Evolutionary conservation across 2,329 filamentous ascomycete genomes (phyloP).

Genomic region (Aspergillus sojae): DNA sequence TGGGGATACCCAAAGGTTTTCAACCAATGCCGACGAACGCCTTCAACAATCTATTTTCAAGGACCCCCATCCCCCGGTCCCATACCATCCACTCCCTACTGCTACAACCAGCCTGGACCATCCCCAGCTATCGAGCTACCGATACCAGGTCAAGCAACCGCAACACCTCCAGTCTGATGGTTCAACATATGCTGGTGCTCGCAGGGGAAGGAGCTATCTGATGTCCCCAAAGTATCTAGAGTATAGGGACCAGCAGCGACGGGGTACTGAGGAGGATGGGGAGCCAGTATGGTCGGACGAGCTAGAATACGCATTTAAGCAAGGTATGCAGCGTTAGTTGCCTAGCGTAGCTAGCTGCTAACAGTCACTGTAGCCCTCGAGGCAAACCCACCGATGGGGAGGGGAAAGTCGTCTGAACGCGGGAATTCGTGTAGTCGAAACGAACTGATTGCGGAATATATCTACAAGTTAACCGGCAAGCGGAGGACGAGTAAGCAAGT

Average conservation of each 20-base stretch:
- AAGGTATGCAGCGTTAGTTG: constrained; percentile 36
- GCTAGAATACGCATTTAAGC: constrained; percentile 51
- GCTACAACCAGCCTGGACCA: constrained; percentile 10
- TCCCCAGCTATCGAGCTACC: constrained; percentile 32
- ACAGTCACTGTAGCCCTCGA: constrained; percentile 48
- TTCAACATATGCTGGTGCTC: too few relatives aligned
- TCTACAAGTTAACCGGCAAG: constrained; percentile 57
- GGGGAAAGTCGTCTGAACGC: constrained; percentile 55
- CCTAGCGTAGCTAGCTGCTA: constrained; percentile 13
- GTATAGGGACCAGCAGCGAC: constrained; percentile 46
- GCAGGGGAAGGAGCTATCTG: constrained; percentile 36
- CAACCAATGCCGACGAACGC: too few relatives aligned
- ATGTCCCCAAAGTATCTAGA: constrained; percentile 48
- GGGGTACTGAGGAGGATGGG: constrained; percentile 46
- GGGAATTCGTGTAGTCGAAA: constrained; percentile 62
- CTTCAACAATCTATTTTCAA: constrained; percentile 36
- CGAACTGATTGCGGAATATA: constrained; percentile 63
- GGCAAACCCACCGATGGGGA: constrained; percentile 60
- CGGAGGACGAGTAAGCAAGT: constrained; percentile 61
- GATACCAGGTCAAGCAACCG: constrained; percentile 26
- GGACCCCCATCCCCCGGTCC: constrained; percentile 35
- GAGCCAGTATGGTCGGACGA: constrained; percentile 50
- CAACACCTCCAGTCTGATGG: too few relatives aligned
- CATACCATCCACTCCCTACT: background rate
- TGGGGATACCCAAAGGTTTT: constrained; percentile 35